Base-by-base conservation (phyloP, 352 stramenopile species). In the Peronospora farinosa region DNA sequence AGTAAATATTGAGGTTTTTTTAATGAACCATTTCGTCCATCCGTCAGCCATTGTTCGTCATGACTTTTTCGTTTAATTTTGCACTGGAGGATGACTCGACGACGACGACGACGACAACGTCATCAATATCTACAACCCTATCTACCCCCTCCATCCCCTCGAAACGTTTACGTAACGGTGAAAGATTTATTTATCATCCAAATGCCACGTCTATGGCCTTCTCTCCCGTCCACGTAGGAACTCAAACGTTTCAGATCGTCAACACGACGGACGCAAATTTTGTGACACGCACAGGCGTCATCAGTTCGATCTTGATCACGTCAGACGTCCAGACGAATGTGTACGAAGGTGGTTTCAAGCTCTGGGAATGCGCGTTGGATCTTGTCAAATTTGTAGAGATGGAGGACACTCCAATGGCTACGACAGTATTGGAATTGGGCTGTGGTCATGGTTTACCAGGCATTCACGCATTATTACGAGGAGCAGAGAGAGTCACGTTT, bases 281-380 rank as follows among this genome's bases (percentile, higher is more conserved):
- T 43, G 51, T 80, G 28, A 54, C 61, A 7, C 65, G 63, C 17
- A 88, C 76, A 7, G 82, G 80, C 35, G 56, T 57, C 13, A 88
- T 93, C 19, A 63, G 64, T 45, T 72, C 69, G 7, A 79, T 91
- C 7, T 50, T 93, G 31, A 86, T 63, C 23, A 83, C 77, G 4
- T 88, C 78, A 0, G 83, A 93, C 40, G 58, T 93, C 13, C 56
- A 91, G 44, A 75, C 70, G 7, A 78, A 80, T 36, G 78, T 93
- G 21, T 93, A 93, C 45, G 83, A 93, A 69, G 83, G 82, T 23
- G 83, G 83, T 16, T 92, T 93, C 57, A 93, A 93, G 60, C 63
- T 93, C 9, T 93, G 83, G 83, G 83, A 93, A 52, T 85, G 80
- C 46, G 70, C 83, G 0, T 46, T 93, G 36, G 80, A 93, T 40